These are phyloP conservation scores for Rhytidiadelphus loreus DNA, from an alignment of 225 moss, liverwort and hornwort species.

Conservation along the genomic window DNA sequence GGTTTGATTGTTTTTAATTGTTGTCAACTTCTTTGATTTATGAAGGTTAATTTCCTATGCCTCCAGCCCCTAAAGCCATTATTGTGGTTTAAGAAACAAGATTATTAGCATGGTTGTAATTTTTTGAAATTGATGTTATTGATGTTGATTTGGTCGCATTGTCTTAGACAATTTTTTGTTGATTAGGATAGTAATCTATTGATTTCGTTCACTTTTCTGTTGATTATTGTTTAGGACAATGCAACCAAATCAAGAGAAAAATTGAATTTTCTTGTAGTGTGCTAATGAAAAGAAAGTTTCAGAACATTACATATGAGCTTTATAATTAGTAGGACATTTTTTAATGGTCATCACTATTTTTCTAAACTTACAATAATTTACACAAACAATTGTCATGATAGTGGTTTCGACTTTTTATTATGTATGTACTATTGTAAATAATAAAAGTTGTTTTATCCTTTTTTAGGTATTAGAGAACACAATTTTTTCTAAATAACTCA, in stretches of 20 bases:
- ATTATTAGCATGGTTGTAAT: too few relatives aligned
- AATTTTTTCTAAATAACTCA: too few relatives aligned
- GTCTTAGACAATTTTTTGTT: too few relatives aligned
- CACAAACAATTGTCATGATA: background rate
- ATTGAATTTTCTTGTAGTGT: too few relatives aligned
- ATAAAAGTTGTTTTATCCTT: background rate
- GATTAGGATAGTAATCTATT: too few relatives aligned
- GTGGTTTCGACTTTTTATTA: background rate
- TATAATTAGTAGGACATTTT: too few relatives aligned
- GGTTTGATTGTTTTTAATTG: too few relatives aligned
- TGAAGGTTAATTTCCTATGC: background rate
- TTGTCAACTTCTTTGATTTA: background rate
- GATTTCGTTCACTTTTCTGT: too few relatives aligned
- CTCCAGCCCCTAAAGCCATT: accelerated
- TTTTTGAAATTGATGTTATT: background rate
- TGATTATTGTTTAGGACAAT: too few relatives aligned
- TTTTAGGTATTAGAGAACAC: accelerated
- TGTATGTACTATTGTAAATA: background rate
- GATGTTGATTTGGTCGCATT: too few relatives aligned
- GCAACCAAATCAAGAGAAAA: too few relatives aligned
- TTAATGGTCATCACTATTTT: background rate
- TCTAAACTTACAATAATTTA: background rate
- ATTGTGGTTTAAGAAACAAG: background rate
- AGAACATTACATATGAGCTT: background rate
- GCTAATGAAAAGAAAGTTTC: background rate